Base-by-base conservation (phyloP, 148 eudicot species). In the Polygonum maritimum region DNA sequence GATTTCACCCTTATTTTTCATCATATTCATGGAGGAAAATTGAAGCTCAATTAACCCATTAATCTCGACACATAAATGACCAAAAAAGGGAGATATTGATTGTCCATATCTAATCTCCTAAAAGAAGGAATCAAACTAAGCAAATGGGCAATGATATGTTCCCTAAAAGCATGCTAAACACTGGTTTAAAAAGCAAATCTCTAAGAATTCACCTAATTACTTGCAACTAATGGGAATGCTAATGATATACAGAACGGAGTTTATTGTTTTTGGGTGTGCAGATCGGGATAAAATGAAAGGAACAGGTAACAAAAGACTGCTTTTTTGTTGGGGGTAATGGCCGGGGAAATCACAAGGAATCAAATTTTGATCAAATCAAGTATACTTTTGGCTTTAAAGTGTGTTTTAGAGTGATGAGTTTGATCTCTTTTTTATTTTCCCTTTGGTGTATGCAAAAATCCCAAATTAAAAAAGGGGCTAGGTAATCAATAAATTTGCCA, bases 141-240 rank as follows among this genome's bases (percentile, higher is more conserved):
- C 62, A 82, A 82, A 48, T 47, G 55, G 41, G 36, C 39, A 73
- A 87, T 87, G 80, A 83, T 87, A 79, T 78, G 7, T 10, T 55
- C 38, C 51, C 81, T 77, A 36, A 76, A 15, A 35, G 71, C 44
- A 36, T 15, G 71, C 38, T 67, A 67, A 67, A 67, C 44, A 62
- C 36, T 31, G 38, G 15, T 62, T 5, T 54, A n/a, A 54, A 51
- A 54, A 18, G 60, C 60, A n/a, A 54, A 54, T 18, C 60, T n/a
- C 60, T n/a, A 54, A 5, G 14, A 48, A 48, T 48, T 48, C 19
- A 54, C 8, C 22, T 54, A 54, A 5, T 54, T 44, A 44, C 47
- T 44, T 10, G 10, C 47, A 44, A 6, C 47, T 44, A 44, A 44
- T 44, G 47, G 47, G 47, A 44, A 44, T 44, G 47, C 47, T 44